Base-by-base conservation (phyloP, 2,329 filamentous ascomycete species). In the Fusarium tupiense region DNA sequence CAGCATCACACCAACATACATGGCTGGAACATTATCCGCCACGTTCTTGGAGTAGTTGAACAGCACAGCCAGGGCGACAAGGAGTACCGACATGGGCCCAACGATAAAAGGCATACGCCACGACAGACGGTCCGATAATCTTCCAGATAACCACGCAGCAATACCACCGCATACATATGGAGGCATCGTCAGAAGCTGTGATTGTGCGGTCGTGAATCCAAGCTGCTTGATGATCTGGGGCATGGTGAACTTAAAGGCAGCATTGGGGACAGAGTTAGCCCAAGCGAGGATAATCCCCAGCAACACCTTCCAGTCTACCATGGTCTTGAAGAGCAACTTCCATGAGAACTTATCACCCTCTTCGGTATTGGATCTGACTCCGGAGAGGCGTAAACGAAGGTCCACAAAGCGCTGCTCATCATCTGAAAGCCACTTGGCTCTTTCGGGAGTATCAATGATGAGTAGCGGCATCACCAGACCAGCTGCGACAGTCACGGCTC, bases 261-360 rank as follows among this genome's bases (percentile, higher is more conserved):
- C 43, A 24, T 68, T 73, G 2, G 71, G 72, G 9, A 73, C 70
- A 22, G 72, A 71, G 8, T 81, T 81, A 5, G 81, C 76, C 69
- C 80, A 83, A 53, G 80, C 82, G 47, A 82, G 77, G 10, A 85
- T 71, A 22, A 84, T 80, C 19, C 69, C 71, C 1, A 73, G 50
- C 41, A 69, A 47, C 8, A 86, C 81, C 69, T 86, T 83, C 83
- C 84, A 85, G 58, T 85, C 84, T 1, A 78, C 78, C 29, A 85
- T 72, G 14, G 84, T 83, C 14, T 78, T 74, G 4, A 79, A 63
- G 3, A 83, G 61, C 13, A 73, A n/a, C 37, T 62, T 73, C 67
- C 72, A 69, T 0, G 81, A 81, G 33, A 81, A 54, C 71, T 80
- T 80, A 8, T 82, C 71, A 3, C 71, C 69, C 17, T 72, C 69